Evolutionary conservation across 2,329 filamentous ascomycete genomes (phyloP).

Genomic region (Daldinia sp.): DNA sequence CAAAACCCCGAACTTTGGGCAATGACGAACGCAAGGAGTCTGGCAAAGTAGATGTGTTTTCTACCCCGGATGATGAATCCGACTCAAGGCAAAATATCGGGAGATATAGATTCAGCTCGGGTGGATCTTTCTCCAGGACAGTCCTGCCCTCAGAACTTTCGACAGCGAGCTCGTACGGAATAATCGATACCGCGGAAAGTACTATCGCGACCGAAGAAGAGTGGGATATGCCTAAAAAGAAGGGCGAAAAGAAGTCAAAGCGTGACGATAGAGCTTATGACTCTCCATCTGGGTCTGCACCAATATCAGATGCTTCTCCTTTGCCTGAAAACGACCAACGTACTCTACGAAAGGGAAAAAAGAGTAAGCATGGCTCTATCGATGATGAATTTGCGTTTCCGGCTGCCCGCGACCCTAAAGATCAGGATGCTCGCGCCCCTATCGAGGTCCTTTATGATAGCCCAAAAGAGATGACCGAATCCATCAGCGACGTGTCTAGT

Average conservation of each 20-base stretch:
- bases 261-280: constrained; percentile 42
- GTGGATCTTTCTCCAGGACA: constrained; percentile 20
- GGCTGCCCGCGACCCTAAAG: constrained; percentile 40
- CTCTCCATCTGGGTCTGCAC: constrained; percentile 19
- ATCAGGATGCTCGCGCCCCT: constrained; percentile 43
- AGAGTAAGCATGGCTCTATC: constrained; percentile 39
- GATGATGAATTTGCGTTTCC: constrained; percentile 39
- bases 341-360: constrained; percentile 47
- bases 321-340: constrained; percentile 37
- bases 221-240: constrained; percentile 50
- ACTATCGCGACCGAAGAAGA: constrained; percentile 31
- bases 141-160: constrained; percentile 31
- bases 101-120: constrained; percentile 15
- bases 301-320: constrained; percentile 23
- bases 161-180: constrained; percentile 32
- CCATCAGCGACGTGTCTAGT: constrained; percentile 44
- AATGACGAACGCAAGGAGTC: background rate
- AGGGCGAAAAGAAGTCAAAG: constrained; percentile 56
- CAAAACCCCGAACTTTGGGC: background rate
- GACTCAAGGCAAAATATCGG: constrained; percentile 7
- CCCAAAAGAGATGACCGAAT: constrained; percentile 52
- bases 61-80: constrained; percentile 15
- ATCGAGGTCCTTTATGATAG: constrained; percentile 52
- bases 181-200: constrained; percentile 22
- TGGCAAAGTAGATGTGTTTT: background rate